Base-by-base conservation (phyloP, 768 basidiomycete genomes). In the Tricholoma terreum region DNA sequence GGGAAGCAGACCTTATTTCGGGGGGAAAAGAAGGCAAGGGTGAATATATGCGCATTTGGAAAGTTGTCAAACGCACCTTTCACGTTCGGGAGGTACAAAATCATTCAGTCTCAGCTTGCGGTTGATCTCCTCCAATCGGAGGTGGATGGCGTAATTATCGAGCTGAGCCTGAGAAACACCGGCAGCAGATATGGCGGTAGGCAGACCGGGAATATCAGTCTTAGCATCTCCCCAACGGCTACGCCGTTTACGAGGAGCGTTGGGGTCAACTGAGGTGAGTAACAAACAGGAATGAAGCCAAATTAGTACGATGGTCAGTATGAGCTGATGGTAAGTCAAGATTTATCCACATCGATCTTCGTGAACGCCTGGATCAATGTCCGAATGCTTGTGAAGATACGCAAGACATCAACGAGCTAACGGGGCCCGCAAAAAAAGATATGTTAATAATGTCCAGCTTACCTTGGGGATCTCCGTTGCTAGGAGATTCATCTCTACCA, bases 181-280 rank as follows among this genome's bases (percentile, higher is more conserved):
- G 46, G 90, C 87, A 43, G 91, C 89, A 62, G 87, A 89, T 62
- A 99, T 95, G 46, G 94, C 94, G 43, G 94, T 96, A 5, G 97
- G 97, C 54, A 98, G 74, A 55, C 94, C 95, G 55, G 94, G 92
- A 50, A 94, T 89, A 63, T 95, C 90, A 51, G 88, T 84, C 72
- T 92, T 92, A 58, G 85, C 90, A 65, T 97, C 96, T 63, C 97
- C 97, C 95, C 95, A 99, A 57, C 97, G 90, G 67, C 94, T 97
- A 64, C 93, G 90, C 61, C 96, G 86, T 77, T 98, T 98, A 61
- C 95, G 88, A 63, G 94, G 86, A 63, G 87, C 89, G 69, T 93
- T 91, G 56, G 86, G 81, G 70, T 90, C 86, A 81, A 85, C 90
- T 90, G 73, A 66, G 63, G 63, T 72, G 69, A 77, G 73, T 76